Percentiles rank a stretch among this genome's conserved stretches.
Evolutionary conservation across 345 rosid genomes (phyloP).

Genomic region (thale cress (Arabidopsis thaliana)): TAIR10.1 NC_003076.8:24973001-24973500

Average conservation of each 20-base stretch:
- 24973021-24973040: slow-evolving; percentile 18
- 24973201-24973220: slow-evolving; percentile 57
- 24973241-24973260: slow-evolving; percentile 21
- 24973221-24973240: slow-evolving; percentile 39
- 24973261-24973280: slow-evolving; percentile 55
- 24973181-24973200: slow-evolving; percentile 77
- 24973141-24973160: slow-evolving; percentile 44
- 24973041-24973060: background rate
- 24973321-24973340: slow-evolving; percentile 65
- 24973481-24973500: background rate
- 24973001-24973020: slow-evolving; percentile 37
- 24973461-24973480: slow-evolving; percentile 43
- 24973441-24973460: slow-evolving; percentile 48
- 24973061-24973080: slow-evolving; percentile 24
- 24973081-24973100: slow-evolving; percentile 19
- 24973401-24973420: slow-evolving; percentile 62
- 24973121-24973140: slow-evolving; percentile 41
- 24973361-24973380: slow-evolving; percentile 61
- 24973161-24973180: slow-evolving; percentile 44
- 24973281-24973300: slow-evolving; percentile 55
- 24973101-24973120: slow-evolving; percentile 40
- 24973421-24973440: slow-evolving; percentile 47
- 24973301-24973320: slow-evolving; percentile 59
- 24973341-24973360: slow-evolving; percentile 35
- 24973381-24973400: slow-evolving; percentile 69